Conservation (phyloP, 2,329 filamentous ascomycete species). For the Fusarium dimerum region DNA sequence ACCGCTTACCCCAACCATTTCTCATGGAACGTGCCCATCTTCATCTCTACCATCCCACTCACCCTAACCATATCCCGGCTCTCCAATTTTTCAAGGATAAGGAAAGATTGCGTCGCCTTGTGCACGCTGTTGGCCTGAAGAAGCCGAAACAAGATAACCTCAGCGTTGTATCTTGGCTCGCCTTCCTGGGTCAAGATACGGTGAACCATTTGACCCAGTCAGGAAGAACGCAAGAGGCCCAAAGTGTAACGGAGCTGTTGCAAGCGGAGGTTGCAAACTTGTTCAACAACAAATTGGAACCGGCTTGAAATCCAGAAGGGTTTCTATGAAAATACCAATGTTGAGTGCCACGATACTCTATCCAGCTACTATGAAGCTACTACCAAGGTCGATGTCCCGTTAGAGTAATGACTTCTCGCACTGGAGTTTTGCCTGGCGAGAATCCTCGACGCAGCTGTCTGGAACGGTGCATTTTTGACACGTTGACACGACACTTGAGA, state of each 20-base stretch:
- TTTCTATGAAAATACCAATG: not conserved
- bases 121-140: conserved; percentile 26
- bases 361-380: too few species aligned
- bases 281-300: conserved; percentile 25
- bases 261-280: conserved; percentile 36
- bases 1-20: conserved; percentile 39
- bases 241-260: conserved; percentile 40
- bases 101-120: conserved; percentile 31
- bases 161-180: conserved; percentile 37
- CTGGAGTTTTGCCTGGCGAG: not conserved
- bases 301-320: conserved; percentile 14
- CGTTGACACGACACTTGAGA: not conserved
- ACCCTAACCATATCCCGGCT: conserved; percentile 49
- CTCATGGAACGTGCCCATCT: conserved; percentile 54
- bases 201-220: conserved; percentile 45
- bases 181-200: conserved; percentile 48
- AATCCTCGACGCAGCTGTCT: not conserved
- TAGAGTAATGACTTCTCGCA: not conserved
- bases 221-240: conserved; percentile 44
- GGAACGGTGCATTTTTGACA: too few species aligned
- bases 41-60: conserved; percentile 54
- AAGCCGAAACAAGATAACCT: conserved; percentile 32
- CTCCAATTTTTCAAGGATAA: conserved; percentile 45
- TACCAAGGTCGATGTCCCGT: not conserved
- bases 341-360: too few species aligned